Evolutionary conservation across 129 eudicot genomes (phyloP), one percentile per base, ranked within the genome.

Genomic region (Flaveria trinervia): DNA sequence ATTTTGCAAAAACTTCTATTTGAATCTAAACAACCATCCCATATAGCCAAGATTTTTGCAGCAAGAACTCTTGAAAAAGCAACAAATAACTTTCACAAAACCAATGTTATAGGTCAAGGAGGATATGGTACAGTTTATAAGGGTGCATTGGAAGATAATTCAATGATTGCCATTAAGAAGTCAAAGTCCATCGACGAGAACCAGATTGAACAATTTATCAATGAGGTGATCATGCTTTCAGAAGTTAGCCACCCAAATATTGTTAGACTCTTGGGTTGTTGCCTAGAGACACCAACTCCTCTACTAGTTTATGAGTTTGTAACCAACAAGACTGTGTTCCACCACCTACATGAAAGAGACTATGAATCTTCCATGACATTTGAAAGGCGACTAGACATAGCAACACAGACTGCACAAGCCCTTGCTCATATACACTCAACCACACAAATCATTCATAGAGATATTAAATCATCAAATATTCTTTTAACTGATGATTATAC

Each of bases 161-260:
- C 65, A 23, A 59, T 13, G n/a, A 36, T 59, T 23, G 65, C 65
- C 41, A 59, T 59, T 10, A 59, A 59, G 25, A 59, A 59, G 13
- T 12, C 65, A 3, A 59, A 26, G 15, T 36, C 41, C 41, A 36
- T 36, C 7, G 41, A 36, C 7, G 7, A 36, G 41, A 36, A 36
- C 7, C 41, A 36, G 0, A 36, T 36, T 36, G 41, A 36, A 36
- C 41, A 36, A 36, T 36, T 36, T 36, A 36, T 36, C 41, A 36
- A 36, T 60, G 67, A 60, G 67, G 67, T 60, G 67, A 60, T 60
- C n/a, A 60, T 60, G 41, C 67, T 60, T 10, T 60, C 67, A 25
- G 67, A 60, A 60, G 67, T 60, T 60, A 60, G 41, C 41, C 67
- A 60, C 43, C 41, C 7, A 36, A 36, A 36, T 36, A 36, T 36